Evolutionary conservation across 441 rosid species (phyloP), one percentile per base, ranked within the genome.

Genomic region (Adansonia grandidieri): DNA sequence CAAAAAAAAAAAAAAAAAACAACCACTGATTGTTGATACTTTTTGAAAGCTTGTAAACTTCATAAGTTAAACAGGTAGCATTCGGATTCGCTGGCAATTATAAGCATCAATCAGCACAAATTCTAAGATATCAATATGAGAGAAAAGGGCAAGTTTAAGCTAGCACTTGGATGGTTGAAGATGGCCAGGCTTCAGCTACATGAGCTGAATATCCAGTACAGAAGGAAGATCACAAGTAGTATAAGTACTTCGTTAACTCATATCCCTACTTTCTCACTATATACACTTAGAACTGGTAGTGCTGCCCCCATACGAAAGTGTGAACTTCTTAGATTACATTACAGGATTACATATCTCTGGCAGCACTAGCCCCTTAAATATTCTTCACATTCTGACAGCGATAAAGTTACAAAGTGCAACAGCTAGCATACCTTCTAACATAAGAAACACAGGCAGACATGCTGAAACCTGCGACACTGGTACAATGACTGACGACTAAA

Each of bases 231-330:
- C 24, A 17, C 20, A 24, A 48, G 10, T 15, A 76, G 6, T 6
- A n/a, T 58, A 53, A 58, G 17, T 62, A 54, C 45, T 58, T 56
- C 69, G 13, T 72, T 47, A 48, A 66, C 51, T 13, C 11, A 40
- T 5, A 13, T 7, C 50, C 17, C 5, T 57, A 56, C 66, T 51
- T 57, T 53, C 71, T 75, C 72, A 63, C 48, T 79, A 73, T 76
- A 67, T 76, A 84, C 86, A 81, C 81, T 76, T 79, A 48, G n/a
- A 11, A 65, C 53, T 4, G 57, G 60, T 14, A 67, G 61, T n/a
- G 45, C 17, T n/a, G 75, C 32, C 48, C 28, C 20, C 24, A 54
- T 13, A 71, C n/a, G 17, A 11, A 11, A 42, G 2, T 45, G 17
- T 32, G 20, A 40, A 61, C 45, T 80, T 77, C 37, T 37, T n/a